Conservation (phyloP, 2,329 filamentous ascomycete species). For the Ophiostoma australiae region DNA sequence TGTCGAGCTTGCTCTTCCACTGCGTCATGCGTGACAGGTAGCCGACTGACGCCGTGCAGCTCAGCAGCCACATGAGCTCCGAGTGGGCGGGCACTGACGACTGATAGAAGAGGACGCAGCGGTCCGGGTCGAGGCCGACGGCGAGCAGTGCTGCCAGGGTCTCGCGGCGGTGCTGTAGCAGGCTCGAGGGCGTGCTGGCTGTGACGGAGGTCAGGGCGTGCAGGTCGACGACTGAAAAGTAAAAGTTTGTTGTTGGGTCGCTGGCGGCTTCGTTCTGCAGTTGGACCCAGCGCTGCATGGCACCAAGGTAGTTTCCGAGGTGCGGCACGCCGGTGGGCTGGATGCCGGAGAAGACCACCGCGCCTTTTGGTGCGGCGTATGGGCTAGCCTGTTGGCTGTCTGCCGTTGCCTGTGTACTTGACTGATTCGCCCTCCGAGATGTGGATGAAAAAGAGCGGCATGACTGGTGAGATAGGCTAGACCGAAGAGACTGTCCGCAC, state of each 20-base stretch:
- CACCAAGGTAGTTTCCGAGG: slow-evolving; percentile 91
- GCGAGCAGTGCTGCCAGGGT: slow-evolving; percentile 76
- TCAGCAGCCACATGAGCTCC: slow-evolving; percentile 96
- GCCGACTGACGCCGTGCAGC: slow-evolving; percentile 84
- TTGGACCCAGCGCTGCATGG: slow-evolving; percentile 77
- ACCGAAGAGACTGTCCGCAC: background rate
- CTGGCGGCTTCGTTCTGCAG: slow-evolving; percentile 62
- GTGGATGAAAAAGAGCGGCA: slow-evolving; percentile 2
- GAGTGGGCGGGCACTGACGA: slow-evolving; percentile 67
- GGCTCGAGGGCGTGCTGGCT: slow-evolving; percentile 35
- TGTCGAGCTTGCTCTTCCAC: slow-evolving; percentile 85
- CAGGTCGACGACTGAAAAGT: slow-evolving; percentile 88
- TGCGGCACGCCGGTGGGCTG: slow-evolving; percentile 94
- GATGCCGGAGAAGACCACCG: slow-evolving; percentile 85
- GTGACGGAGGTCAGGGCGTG: slow-evolving; percentile 70
- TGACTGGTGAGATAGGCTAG: background rate
- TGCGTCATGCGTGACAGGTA: slow-evolving; percentile 98
- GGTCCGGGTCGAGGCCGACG: slow-evolving; percentile 73
- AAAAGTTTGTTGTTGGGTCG: slow-evolving; percentile 45
- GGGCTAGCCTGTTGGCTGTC: background rate
- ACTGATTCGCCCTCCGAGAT: background rate
- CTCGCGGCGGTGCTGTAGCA: slow-evolving; percentile 65
- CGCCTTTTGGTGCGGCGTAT: slow-evolving; percentile 20
- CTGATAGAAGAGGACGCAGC: slow-evolving; percentile 63
- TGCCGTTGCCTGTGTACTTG: background rate